Conservation (phyloP, 164 flowering plant species). For the Tetracentron sinense region DNA sequence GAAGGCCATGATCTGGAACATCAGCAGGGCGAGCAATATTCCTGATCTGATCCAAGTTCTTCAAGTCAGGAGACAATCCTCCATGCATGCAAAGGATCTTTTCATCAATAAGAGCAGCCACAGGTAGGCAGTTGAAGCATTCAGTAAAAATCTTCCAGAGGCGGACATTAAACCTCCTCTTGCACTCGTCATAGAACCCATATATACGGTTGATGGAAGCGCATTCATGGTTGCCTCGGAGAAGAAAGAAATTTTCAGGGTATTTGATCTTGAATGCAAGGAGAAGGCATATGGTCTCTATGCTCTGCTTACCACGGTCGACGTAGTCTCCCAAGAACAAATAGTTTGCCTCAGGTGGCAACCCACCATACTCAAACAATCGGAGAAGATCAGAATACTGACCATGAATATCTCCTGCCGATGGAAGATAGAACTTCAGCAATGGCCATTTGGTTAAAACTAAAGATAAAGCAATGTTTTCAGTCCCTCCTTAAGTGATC, state of each 20-base stretch:
- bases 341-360: background rate
- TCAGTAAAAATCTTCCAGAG: background rate
- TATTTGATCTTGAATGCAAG: background rate
- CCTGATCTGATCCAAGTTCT: background rate
- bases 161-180: slow-evolving; percentile 6
- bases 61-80: background rate
- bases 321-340: background rate
- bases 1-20: background rate
- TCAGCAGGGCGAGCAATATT: background rate
- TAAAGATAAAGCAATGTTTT: background rate
- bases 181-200: background rate
- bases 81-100: background rate
- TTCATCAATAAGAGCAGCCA: background rate
- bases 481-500: background rate
- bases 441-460: background rate
- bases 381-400: slow-evolving; percentile 5
- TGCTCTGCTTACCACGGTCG: background rate
- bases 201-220: background rate
- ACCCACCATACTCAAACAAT: background rate
- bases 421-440: background rate
- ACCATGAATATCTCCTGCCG: slow-evolving; percentile 4
- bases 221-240: background rate
- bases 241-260: background rate
- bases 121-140: background rate
- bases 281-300: background rate